Evolutionary conservation across 164 flowering plant species (phyloP), one percentile per base, ranked within the genome.

Genomic region (Vitis amurensis): DNA sequence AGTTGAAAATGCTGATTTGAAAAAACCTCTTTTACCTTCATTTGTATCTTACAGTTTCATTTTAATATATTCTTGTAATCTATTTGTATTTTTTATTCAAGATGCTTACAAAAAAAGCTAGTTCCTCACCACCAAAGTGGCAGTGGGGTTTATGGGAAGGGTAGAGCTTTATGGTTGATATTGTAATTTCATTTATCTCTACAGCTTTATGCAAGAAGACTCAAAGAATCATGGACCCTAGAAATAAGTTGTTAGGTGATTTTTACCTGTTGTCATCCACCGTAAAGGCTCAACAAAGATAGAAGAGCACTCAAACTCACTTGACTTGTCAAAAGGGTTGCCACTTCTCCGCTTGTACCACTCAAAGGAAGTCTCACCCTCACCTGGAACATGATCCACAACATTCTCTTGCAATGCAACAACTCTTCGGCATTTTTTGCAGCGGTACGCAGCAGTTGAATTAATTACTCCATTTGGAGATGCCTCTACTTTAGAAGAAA

Each of bases 211-310:
- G 14, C 66, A 53, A 59, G 9, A 55, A 50, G 9, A 1, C 50
- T 37, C 5, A 37, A 37, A 37, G 44, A 37, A 6, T 37, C 44
- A 6, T 48, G 27, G 27, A 23, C 27, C 27, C 17, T 17, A 31
- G 59, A 48, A 52, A 49, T 6, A 15, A 50, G 47, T 2, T 50
- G 27, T 30, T 47, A 51, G 8, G 27, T 3, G 56, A 31, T 53
- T 52, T 9, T 50, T 86, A 95, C 99, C 99, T 83, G 91, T 76
- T 72, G 77, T 88, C 99, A 95, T 95, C 99, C 99, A 95, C 63
- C 79, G 75, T 15, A 95, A 79, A 69, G 99, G 99, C 80, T 91
- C 97, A 64, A 95, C 81, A 85, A 93, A 95, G 61, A 95, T 73
- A 19, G 98, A 95, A 9, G 99, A 87, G 78, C 99, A 95, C 75